Base-by-base conservation (phyloP, 345 rosid species). In the Dipteronia dyeriana region DNA sequence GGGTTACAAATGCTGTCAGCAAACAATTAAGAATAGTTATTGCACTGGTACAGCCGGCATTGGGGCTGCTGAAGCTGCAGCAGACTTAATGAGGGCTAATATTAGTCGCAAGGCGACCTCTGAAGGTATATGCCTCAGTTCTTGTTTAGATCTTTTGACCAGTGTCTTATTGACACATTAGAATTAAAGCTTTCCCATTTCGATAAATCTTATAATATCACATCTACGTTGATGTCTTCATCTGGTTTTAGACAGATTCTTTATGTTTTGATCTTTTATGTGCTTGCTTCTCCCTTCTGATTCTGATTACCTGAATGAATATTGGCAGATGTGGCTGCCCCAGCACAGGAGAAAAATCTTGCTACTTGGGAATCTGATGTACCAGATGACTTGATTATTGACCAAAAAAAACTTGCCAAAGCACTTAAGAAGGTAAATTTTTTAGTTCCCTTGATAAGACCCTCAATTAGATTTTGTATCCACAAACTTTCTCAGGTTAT, bases 1-100 rank as follows among this genome's bases (percentile, higher is more conserved):
- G 97, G 93, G 97, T 13, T 91, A 92, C 56, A 91, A 83, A 76
- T 94, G 97, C 75, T 94, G 97, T 57, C 85, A 86, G 80, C 97
- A 94, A 78, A 86, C 85, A 5, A 81, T 91, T 23, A 78, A 90
- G 51, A 95, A 92, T 77, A 90, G 97, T 78, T 94, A 92, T 39
- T 91, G 97, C 83, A 89, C 93, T 0, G 97, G 98, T 9, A 79
- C 83, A 16, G 92, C 95, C 1, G 97, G 98, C 45, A 90, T 95
- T 66, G 88, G 90, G 76, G 98, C 97, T 68, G 92, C 91, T 4
- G 92, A 91, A 76, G 95, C 92, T 69, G 88, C 93, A 47, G 45
- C 82, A 12, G 90, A 91, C 70, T 85, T 90, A 10, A 92, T 94
- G 95, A 92, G 84, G 75, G 78, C 88, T 41, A 94, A 94, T 79